Percentiles rank a stretch among this genome's conserved stretches.
phyloP scores from a whole-genome alignment of 1,139 yeast species.

The Hemisphaericaspora lyxosophila region DNA sequence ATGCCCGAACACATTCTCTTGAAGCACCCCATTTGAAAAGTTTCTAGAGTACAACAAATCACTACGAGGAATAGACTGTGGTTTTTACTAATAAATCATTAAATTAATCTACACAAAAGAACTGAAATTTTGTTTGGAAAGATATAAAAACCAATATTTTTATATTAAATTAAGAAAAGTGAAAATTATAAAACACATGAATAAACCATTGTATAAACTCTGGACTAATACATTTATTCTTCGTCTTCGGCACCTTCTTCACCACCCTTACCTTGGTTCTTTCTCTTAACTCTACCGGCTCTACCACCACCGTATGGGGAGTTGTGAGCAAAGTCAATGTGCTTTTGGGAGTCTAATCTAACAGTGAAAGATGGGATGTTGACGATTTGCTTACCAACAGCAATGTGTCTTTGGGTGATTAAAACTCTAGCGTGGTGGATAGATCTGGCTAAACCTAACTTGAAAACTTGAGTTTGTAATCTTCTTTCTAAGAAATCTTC shows the following conservation, averaged over 20 bases:
- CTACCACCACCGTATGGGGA: slow-evolving; percentile 99
- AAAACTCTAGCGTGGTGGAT: slow-evolving; percentile 99
- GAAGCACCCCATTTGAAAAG: too few relatives aligned
- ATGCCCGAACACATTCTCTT: too few relatives aligned
- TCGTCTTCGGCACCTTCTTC: slow-evolving; percentile 71
- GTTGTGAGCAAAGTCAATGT: slow-evolving; percentile 98
- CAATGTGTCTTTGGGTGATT: slow-evolving; percentile 98
- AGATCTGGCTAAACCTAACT: slow-evolving; percentile 99
- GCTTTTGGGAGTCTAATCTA: slow-evolving; percentile 99
- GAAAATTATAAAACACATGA: slow-evolving; percentile 4
- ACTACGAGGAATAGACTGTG: too few relatives aligned
- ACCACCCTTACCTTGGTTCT: slow-evolving; percentile 74
- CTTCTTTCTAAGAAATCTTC: slow-evolving; percentile 99
- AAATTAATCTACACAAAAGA: slow-evolving; percentile 10
- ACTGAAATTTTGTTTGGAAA: slow-evolving; percentile 7
- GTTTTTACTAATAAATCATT: not conserved
- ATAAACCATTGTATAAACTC: slow-evolving; percentile 1
- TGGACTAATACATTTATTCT: slow-evolving; percentile 37
- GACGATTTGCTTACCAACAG: slow-evolving; percentile 99
- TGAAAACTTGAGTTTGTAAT: slow-evolving; percentile 99
- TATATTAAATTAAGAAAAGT: slow-evolving; percentile 5
- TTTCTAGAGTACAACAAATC: too few relatives aligned
- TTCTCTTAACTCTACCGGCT: slow-evolving; percentile 99
- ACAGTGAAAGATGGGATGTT: slow-evolving; percentile 99
- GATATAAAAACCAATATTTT: slow-evolving; percentile 16